phyloP scores from a whole-genome alignment of 768 basidiomycete species.

The Dentipellis fragilis region DNA sequence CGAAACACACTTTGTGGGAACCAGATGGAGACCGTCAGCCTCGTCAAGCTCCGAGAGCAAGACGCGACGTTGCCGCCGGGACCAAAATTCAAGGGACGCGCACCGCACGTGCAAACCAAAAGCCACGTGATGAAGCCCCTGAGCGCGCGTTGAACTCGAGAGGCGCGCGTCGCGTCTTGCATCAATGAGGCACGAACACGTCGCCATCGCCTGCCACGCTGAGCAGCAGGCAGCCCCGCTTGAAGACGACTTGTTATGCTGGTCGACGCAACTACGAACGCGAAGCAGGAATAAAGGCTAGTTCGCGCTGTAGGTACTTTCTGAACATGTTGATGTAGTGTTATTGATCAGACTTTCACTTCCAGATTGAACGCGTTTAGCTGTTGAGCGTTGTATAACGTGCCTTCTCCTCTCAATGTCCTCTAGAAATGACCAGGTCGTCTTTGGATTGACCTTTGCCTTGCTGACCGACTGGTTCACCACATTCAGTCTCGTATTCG shows the following conservation, averaged over 20 bases:
- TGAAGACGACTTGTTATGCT: too few species aligned
- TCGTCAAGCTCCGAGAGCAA: background rate
- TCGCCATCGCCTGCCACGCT: background rate
- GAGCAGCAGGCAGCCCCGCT: background rate
- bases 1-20: too few species aligned
- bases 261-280: background rate
- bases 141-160: background rate
- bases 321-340: background rate
- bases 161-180: background rate
- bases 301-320: background rate
- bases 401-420: too few species aligned
- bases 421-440: too few species aligned
- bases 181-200: background rate
- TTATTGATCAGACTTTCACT: background rate
- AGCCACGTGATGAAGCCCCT: background rate
- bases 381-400: too few species aligned
- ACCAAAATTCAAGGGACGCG: background rate
- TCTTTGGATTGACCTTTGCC: background rate
- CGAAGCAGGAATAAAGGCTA: background rate
- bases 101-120: background rate
- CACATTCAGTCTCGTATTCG: slow-evolving; percentile 71
- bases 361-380: too few species aligned
- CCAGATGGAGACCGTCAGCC: too few species aligned
- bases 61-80: background rate
- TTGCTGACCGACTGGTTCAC: slow-evolving; percentile 39